A percentile compares a stretch with the other conserved stretches of the same genome.
These are phyloP conservation scores for Blepharisma japonicum DNA, from an alignment of 73 alveolate genomes.

Conservation along the genomic window DNA sequence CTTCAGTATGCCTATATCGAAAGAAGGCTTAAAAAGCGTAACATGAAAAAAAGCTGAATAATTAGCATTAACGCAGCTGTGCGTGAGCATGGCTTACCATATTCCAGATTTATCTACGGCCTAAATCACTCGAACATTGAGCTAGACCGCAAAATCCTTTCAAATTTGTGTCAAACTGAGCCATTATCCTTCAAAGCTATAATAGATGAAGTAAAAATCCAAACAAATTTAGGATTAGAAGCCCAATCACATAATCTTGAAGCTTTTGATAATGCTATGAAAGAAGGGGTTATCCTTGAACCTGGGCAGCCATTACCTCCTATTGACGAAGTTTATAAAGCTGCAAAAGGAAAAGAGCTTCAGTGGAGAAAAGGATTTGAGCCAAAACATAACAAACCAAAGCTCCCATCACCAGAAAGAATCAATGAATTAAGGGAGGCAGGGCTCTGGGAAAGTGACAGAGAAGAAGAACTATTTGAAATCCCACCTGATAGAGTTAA, in stretches of 20 bases:
- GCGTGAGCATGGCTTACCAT: constrained; percentile 68
- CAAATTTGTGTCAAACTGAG: constrained; percentile 71
- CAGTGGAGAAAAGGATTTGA: constrained; percentile 1
- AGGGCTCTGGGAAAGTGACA: constrained; percentile 21
- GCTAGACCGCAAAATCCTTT: constrained; percentile 71
- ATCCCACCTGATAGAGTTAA: too few species aligned
- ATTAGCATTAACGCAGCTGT: constrained; percentile 69
- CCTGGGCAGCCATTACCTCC: constrained; percentile 12
- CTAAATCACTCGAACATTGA: constrained; percentile 64
- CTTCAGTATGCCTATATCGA: constrained; percentile 64
- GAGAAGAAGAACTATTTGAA: background rate
- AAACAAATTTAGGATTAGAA: constrained; percentile 24
- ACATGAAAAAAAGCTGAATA: constrained; percentile 67
- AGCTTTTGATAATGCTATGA: background rate
- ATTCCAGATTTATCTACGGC: constrained; percentile 65
- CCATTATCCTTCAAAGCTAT: constrained; percentile 79
- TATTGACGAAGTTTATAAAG: background rate
- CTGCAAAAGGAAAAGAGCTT: constrained; percentile 5
- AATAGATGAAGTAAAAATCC: constrained; percentile 64
- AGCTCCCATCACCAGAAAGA: background rate
- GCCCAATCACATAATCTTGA: background rate
- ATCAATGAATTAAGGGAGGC: background rate
- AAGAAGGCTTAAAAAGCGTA: constrained; percentile 54
- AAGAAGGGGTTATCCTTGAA: background rate
- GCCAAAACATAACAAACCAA: background rate